Evolutionary conservation across 1,284 basidiomycete species (phyloP).

Genomic region (Heterobasidion occidentale): DNA sequence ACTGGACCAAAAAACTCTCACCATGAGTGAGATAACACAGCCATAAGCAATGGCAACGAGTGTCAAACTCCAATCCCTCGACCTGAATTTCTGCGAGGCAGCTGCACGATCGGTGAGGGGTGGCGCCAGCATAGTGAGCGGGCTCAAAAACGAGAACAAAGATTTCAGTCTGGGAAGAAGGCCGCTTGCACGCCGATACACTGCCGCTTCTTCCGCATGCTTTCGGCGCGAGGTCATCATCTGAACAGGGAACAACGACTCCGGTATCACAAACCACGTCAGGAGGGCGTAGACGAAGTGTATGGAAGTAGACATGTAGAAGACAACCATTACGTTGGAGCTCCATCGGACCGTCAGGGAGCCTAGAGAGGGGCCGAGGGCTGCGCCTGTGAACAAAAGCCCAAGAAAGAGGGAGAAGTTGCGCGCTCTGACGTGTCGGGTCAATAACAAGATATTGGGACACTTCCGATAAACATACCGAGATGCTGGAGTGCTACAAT

Average conservation of each 20-base stretch:
- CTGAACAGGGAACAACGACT: conserved; percentile 50
- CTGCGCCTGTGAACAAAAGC: conserved; percentile 60
- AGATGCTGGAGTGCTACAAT: conserved; percentile 39
- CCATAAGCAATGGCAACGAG: conserved; percentile 51
- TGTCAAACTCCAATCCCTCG: conserved; percentile 60
- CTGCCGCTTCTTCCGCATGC: conserved; percentile 23
- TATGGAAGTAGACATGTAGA: conserved; percentile 50
- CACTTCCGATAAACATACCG: conserved; percentile 25
- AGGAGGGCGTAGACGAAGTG: conserved; percentile 46
- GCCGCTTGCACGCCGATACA: conserved; percentile 11
- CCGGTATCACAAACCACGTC: conserved; percentile 61
- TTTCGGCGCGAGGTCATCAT: conserved; percentile 25
- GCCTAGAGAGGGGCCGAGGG: conserved; percentile 68
- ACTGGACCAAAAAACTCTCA: conserved; percentile 22
- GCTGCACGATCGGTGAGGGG: conserved; percentile 21
- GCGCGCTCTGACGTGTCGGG: conserved; percentile 32
- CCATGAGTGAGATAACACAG: conserved; percentile 44
- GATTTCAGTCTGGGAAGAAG: conserved; percentile 22
- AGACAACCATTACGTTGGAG: conserved; percentile 54
- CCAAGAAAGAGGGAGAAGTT: conserved; percentile 58
- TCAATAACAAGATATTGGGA: not conserved
- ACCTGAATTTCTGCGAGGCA: conserved; percentile 32
- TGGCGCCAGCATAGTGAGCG: conserved; percentile 61
- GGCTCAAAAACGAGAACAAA: conserved; percentile 52
- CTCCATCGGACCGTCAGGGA: conserved; percentile 56